A percentile compares a stretch with the other conserved stretches of the same genome.
Conservation (phyloP, 2,329 filamentous ascomycete species). For the Talaromyces funiculosus region DNA sequence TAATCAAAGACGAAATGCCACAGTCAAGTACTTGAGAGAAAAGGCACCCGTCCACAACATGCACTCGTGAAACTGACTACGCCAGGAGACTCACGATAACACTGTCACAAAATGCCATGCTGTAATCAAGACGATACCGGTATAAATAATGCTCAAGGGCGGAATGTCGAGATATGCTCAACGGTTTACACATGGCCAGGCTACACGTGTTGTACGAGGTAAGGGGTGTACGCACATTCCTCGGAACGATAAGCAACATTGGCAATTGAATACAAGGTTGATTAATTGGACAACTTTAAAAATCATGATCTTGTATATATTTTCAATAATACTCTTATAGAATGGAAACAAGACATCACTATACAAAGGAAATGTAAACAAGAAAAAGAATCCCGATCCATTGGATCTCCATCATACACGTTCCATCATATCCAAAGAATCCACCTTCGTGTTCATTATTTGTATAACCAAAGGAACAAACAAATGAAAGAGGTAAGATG, state of each 20-base stretch:
- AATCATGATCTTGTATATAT: conserved; percentile 6
- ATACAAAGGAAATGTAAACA: conserved; percentile 15
- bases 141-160: not conserved
- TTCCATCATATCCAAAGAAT: conserved; percentile 11
- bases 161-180: not conserved
- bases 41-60: too few species aligned
- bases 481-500: not conserved
- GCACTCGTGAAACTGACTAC: conserved; percentile 63
- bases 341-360: conserved; percentile 11
- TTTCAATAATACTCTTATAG: conserved; percentile 7
- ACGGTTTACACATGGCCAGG: not conserved
- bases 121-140: not conserved
- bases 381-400: not conserved
- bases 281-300: not conserved
- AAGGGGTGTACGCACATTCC: not conserved
- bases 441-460: not conserved
- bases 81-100: too few species aligned
- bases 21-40: too few species aligned
- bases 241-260: not conserved
- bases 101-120: not conserved
- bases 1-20: too few species aligned
- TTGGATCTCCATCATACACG: conserved; percentile 13
- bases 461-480: not conserved
- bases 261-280: too few species aligned
- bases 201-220: not conserved